phyloP scores from a whole-genome alignment of 805 yeast species.

The Myxozyma mucilagina region DNA sequence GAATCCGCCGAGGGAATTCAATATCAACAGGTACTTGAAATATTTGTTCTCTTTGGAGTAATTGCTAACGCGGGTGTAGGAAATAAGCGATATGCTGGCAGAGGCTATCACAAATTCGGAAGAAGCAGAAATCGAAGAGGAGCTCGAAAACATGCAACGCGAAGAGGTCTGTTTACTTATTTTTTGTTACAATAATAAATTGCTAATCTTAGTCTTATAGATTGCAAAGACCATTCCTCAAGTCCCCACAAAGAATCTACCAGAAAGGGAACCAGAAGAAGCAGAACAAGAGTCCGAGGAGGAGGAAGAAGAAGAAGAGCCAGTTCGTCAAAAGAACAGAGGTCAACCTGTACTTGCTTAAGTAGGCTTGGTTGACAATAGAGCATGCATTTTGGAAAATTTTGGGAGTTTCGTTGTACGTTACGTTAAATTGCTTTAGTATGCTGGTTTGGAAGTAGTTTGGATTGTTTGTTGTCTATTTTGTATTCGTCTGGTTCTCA shows the following conservation, averaged over 20 bases:
- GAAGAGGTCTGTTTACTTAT: slow-evolving; percentile 32
- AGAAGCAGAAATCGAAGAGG: slow-evolving; percentile 40
- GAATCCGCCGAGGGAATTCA: slow-evolving; percentile 78
- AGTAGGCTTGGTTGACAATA: too few relatives aligned
- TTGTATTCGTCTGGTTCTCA: not conserved
- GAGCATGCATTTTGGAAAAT: not conserved
- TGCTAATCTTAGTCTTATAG: slow-evolving; percentile 7
- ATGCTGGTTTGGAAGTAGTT: too few relatives aligned
- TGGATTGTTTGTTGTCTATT: too few relatives aligned
- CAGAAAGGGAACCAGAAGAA: slow-evolving; percentile 33
- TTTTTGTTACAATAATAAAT: slow-evolving; percentile 22
- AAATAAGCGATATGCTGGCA: slow-evolving; percentile 43
- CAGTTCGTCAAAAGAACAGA: slow-evolving; percentile 22
- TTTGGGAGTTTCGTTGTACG: not conserved
- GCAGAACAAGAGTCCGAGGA: slow-evolving; percentile 29
- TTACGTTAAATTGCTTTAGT: too few relatives aligned
- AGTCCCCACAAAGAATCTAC: slow-evolving; percentile 21
- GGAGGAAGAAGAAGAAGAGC: slow-evolving; percentile 33
- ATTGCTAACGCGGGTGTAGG: slow-evolving; percentile 27
- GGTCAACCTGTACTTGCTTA: slow-evolving; percentile 7
- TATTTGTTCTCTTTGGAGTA: not conserved
- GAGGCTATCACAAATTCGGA: slow-evolving; percentile 42
- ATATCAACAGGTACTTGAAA: slow-evolving; percentile 60
- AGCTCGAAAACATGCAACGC: slow-evolving; percentile 37
- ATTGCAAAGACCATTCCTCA: slow-evolving; percentile 20